These are phyloP conservation scores for Ehretia macrophylla DNA, from an alignment of 257 asterid genomes.

Conservation along the genomic window DNA sequence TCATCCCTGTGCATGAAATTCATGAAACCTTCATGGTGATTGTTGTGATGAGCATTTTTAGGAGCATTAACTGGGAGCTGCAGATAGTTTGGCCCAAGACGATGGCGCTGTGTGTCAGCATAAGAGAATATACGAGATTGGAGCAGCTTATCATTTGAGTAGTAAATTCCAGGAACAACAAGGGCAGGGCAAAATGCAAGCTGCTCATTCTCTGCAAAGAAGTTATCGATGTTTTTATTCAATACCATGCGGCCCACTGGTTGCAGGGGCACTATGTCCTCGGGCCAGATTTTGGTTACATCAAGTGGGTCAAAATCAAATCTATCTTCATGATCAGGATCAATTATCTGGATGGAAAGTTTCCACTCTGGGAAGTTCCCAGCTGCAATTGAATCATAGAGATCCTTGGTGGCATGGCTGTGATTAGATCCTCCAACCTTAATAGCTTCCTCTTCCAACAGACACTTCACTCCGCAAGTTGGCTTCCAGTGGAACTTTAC, in stretches of 20 bases:
- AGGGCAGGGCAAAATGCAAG: conserved; percentile 52
- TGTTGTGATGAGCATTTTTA: conserved; percentile 48
- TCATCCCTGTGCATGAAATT: conserved; percentile 52
- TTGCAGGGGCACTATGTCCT: conserved; percentile 86
- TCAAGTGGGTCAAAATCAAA: conserved; percentile 97
- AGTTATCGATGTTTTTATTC: conserved; percentile 87
- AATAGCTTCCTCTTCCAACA: conserved; percentile 73
- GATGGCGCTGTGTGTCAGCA: conserved; percentile 46
- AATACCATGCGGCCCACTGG: conserved; percentile 95
- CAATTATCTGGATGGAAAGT: conserved; percentile 82
- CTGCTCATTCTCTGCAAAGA: conserved; percentile 51
- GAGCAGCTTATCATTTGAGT: conserved; percentile 46
- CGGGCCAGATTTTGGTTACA: conserved; percentile 95
- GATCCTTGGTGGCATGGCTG: conserved; percentile 97
- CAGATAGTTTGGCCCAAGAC: conserved; percentile 52
- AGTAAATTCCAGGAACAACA: conserved; percentile 45
- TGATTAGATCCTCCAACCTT: conserved; percentile 88
- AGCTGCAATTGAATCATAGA: conserved; percentile 79
- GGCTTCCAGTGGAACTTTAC: conserved; percentile 99
- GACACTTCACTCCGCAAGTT: conserved; percentile 87
- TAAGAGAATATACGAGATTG: conserved; percentile 46
- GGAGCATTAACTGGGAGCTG: conserved; percentile 56
- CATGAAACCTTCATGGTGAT: conserved; percentile 48
- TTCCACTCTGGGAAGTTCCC: conserved; percentile 98
- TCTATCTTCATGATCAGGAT: conserved; percentile 78